Evolutionary conservation across 768 basidiomycete genomes (phyloP).

Genomic region (button mushroom (Agaricus bisporus)): DNA sequence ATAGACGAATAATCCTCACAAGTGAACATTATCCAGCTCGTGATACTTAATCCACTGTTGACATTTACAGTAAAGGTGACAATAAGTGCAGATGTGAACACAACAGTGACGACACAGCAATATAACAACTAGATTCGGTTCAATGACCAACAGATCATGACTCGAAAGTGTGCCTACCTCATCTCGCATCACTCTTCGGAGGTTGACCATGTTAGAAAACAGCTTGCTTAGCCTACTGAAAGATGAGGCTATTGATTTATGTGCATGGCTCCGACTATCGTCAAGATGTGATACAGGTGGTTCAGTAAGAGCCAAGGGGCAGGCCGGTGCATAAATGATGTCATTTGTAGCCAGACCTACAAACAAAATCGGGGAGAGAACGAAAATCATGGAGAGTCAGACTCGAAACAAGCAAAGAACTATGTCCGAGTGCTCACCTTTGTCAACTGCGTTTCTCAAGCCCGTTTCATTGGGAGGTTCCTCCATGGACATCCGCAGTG

Average conservation of each 20-base stretch:
- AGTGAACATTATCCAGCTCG: slow-evolving; percentile 48
- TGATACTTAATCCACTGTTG: slow-evolving; percentile 36
- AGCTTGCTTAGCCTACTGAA: slow-evolving; percentile 40
- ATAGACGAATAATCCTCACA: slow-evolving; percentile 30
- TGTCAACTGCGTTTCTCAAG: slow-evolving; percentile 22
- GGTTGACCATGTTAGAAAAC: slow-evolving; percentile 46
- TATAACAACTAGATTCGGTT: slow-evolving; percentile 38
- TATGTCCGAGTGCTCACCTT: slow-evolving; percentile 45
- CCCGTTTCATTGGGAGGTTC: slow-evolving; percentile 26
- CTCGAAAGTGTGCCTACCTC: slow-evolving; percentile 37
- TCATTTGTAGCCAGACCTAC: not conserved
- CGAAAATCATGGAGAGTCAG: too few relatives aligned
- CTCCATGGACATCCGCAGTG: slow-evolving; percentile 40
- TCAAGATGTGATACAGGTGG: not conserved
- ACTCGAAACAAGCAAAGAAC: not conserved
- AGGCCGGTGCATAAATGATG: not conserved
- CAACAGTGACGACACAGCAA: slow-evolving; percentile 45
- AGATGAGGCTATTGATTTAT: slow-evolving; percentile 18
- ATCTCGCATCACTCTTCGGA: slow-evolving; percentile 52
- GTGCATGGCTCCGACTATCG: slow-evolving; percentile 6
- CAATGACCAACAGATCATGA: not conserved
- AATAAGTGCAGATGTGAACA: slow-evolving; percentile 41
- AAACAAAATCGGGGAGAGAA: slow-evolving; percentile 1
- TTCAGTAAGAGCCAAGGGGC: not conserved
- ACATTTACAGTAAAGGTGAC: slow-evolving; percentile 43